These are phyloP conservation scores for Rubroboletus pulcherrimus DNA, from an alignment of 768 basidiomycete species.

Conservation along the genomic window DNA sequence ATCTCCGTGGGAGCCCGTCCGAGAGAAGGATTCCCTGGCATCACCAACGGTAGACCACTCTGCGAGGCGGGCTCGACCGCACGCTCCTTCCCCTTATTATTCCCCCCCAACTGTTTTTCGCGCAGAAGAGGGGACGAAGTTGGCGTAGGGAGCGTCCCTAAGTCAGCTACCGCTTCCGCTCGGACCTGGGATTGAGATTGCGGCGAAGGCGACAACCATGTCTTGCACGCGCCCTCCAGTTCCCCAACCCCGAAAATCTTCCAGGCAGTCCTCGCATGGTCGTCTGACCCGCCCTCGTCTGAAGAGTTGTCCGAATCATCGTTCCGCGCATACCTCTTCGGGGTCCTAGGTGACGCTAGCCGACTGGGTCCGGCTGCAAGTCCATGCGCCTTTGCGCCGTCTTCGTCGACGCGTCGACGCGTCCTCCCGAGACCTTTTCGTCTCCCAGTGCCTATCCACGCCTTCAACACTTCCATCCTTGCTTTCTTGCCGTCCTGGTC, in stretches of 20 bases:
- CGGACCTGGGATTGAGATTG: constrained; percentile 1
- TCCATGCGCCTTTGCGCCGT: not conserved
- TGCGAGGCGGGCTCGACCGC: constrained; percentile 1
- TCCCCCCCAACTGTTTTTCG: not conserved
- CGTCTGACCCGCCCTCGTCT: constrained; percentile 41
- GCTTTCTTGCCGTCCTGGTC: constrained; percentile 42
- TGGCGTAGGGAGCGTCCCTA: constrained; percentile 22
- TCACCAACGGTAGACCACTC: not conserved
- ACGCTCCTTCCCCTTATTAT: constrained; percentile 3
- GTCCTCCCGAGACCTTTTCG: constrained; percentile 37
- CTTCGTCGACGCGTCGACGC: constrained; percentile 15
- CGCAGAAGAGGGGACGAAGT: constrained; percentile 19
- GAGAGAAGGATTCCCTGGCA: not conserved
- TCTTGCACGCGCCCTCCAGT: constrained; percentile 10
- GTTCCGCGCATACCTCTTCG: constrained; percentile 19
- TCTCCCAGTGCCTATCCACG: constrained; percentile 37
- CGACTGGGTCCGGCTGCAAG: not conserved
- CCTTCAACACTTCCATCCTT: constrained; percentile 43
- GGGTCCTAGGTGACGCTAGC: not conserved
- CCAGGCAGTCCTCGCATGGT: constrained; percentile 55
- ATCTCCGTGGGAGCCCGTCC: constrained; percentile 1
- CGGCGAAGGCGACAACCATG: constrained; percentile 19
- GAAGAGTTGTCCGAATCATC: constrained; percentile 44
- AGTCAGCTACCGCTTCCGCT: not conserved
- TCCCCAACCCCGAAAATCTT: constrained; percentile 46